A percentile compares a stretch with the other conserved stretches of the same genome.
These are phyloP conservation scores for Suillus hirtellus DNA, from an alignment of 768 basidiomycete species.

Conservation along the genomic window DNA sequence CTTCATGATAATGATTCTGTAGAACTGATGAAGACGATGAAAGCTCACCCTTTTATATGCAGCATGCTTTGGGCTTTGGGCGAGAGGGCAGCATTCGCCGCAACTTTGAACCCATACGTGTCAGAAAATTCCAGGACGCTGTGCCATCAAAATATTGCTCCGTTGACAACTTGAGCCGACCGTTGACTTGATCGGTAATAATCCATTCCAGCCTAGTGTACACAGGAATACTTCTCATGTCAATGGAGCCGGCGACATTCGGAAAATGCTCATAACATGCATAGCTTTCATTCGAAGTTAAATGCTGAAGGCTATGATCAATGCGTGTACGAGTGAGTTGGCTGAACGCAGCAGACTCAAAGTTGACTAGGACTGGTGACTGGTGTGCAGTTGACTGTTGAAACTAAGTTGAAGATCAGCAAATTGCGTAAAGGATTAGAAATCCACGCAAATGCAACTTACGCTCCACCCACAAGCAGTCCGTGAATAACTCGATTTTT, in stretches of 20 bases:
- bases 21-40: background rate
- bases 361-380: background rate
- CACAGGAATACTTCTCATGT: background rate
- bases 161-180: background rate
- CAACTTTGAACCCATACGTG: background rate
- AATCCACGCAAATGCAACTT: too few species aligned
- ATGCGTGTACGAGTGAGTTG: background rate
- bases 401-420: too few species aligned
- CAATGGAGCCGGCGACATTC: background rate
- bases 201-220: background rate
- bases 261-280: background rate
- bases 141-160: background rate
- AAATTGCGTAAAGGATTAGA: too few species aligned
- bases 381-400: background rate
- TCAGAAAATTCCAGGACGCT: background rate
- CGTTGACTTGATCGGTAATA: background rate
- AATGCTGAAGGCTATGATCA: background rate
- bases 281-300: background rate
- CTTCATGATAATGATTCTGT: conserved; percentile 17
- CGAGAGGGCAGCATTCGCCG: background rate
- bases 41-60: conserved; percentile 1
- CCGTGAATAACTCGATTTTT: background rate
- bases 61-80: background rate
- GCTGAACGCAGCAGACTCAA: background rate
- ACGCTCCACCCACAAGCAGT: background rate